These are phyloP conservation scores for Solanum chiquidenum DNA, from an alignment of 257 asterid genomes.

Conservation along the genomic window DNA sequence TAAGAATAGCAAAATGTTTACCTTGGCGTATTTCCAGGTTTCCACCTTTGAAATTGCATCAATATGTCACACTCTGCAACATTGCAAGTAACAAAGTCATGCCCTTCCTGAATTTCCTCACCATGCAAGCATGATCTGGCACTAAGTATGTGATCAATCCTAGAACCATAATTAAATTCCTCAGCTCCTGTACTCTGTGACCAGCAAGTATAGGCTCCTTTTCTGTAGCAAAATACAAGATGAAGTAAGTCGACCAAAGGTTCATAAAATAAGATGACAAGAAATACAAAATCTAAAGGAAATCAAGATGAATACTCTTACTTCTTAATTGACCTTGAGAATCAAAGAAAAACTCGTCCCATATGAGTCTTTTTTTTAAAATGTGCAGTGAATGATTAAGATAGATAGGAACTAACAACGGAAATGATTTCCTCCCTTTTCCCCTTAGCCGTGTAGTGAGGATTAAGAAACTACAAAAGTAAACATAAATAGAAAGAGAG, in stretches of 20 bases:
- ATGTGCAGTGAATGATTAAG: background rate
- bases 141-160: conserved; percentile 88
- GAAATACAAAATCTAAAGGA: background rate
- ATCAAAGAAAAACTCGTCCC: background rate
- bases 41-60: conserved; percentile 82
- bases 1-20: conserved; percentile 16
- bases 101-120: conserved; percentile 42
- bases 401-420: background rate
- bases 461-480: background rate
- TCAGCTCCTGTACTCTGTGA: conserved; percentile 88
- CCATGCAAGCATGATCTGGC: conserved; percentile 80
- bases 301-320: background rate
- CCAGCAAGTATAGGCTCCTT: conserved; percentile 94
- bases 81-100: conserved; percentile 63
- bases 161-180: conserved; percentile 85
- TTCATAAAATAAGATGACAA: background rate
- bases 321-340: background rate
- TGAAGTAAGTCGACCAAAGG: background rate
- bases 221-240: conserved; percentile 27
- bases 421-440: background rate
- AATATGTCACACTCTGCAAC: conserved; percentile 75
- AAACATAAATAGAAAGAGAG: background rate
- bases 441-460: background rate
- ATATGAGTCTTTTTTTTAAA: background rate
- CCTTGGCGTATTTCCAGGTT: conserved; percentile 74